Base-by-base conservation (phyloP, 2,329 filamentous ascomycete genomes). In the Huntiella decipiens region DNA sequence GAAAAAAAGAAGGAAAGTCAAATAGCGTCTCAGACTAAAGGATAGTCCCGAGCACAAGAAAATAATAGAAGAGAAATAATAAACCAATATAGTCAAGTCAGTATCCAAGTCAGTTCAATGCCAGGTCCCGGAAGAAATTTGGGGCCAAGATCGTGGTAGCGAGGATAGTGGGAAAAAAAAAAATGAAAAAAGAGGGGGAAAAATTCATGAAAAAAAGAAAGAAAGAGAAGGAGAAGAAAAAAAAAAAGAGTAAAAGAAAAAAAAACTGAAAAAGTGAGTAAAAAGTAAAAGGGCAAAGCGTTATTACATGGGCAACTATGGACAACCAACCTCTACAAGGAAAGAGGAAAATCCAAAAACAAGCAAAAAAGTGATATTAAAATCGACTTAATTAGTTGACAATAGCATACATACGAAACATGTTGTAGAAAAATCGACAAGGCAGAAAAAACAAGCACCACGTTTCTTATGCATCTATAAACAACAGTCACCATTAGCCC, bases 31-130 rank as follows among this genome's bases (percentile, higher is more conserved):
- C 35, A 45, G 37, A 32, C 12, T 38, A 32, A 28, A 37, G 28
- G 37, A 16, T 13, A 45, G 34, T 32, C n/a, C 17, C 36, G 34
- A 32, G 16, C 34, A 38, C 38, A 37, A 35, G 34, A 44, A 44
- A 37, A 13, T 12, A 32, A 16, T 32, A 32, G 41, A 15, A 17
- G 41, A 31, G 15, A 12, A 16, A 16, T 34, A 16, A 11, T 10
- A 19, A 17, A 12, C 31, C 28, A 28, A 16, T 38, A 36, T 38
- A 36, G 36, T 12, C 16, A 13, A 34, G 31, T 36, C 16, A 35
- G 13, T 17, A 34, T 16, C 31, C 8, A 13, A 19, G 4, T 36
- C 19, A 35, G 5, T 22, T 39, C 10, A 15, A 39, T 39, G 4
- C 22, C 16, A 19, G n/a, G 37, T 22, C 22, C 10, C 16, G 16